Percentiles rank a stretch among this genome's conserved stretches.
These are phyloP conservation scores for Pholiota conissans DNA, from an alignment of 768 basidiomycete genomes.

Conservation along the genomic window DNA sequence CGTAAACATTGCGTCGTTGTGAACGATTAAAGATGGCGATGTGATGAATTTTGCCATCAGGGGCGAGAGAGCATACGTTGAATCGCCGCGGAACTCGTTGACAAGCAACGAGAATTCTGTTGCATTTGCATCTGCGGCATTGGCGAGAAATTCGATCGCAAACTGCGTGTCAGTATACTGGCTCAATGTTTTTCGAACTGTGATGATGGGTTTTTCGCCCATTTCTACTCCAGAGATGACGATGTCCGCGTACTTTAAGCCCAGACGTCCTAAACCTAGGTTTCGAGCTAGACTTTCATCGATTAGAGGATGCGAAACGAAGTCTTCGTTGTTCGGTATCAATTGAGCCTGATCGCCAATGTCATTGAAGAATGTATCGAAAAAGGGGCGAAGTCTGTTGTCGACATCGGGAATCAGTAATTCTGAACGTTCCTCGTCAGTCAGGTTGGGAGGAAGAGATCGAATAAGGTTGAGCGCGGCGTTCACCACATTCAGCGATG, in stretches of 20 bases:
- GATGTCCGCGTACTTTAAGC: constrained; percentile 30
- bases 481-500: constrained; percentile 15
- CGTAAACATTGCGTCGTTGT: constrained; percentile 43
- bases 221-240: constrained; percentile 35
- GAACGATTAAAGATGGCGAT: constrained; percentile 40
- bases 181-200: constrained; percentile 40
- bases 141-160: constrained; percentile 51
- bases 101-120: constrained; percentile 40
- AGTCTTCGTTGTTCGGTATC: constrained; percentile 14
- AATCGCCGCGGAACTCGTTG: constrained; percentile 24
- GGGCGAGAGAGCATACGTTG: constrained; percentile 24
- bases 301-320: constrained; percentile 32
- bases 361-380: constrained; percentile 39
- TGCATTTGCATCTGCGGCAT: constrained; percentile 51
- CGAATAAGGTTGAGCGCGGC: constrained; percentile 30
- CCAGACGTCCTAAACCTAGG: constrained; percentile 33
- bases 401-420: constrained; percentile 36
- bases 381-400: constrained; percentile 25
- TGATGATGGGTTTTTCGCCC: constrained; percentile 40
- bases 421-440: constrained; percentile 20
- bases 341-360: constrained; percentile 32
- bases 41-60: constrained; percentile 34
- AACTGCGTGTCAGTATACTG: constrained; percentile 45
- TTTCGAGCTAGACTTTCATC: constrained; percentile 28
- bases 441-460: constrained; percentile 24